Percentiles rank a stretch among this genome's conserved stretches.
phyloP scores from a whole-genome alignment of 345 rosid genomes.

The Arabidopsis arenosa region DNA sequence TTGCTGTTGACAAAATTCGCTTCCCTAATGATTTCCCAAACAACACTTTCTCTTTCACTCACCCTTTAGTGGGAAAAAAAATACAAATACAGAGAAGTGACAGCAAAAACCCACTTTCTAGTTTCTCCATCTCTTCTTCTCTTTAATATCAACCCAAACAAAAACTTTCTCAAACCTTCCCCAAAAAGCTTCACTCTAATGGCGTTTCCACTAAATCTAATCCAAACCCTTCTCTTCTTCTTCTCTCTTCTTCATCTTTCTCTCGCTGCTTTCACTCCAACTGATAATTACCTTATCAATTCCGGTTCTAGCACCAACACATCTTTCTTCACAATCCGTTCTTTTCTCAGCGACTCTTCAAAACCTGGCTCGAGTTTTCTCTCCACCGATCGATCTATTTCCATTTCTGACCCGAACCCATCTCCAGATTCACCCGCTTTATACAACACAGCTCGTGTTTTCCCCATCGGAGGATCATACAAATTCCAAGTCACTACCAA shows the following conservation, averaged over 20 bases:
- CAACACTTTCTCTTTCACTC: constrained; percentile 31
- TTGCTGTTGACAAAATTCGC: constrained; percentile 33
- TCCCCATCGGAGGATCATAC: constrained; percentile 45
- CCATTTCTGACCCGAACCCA: constrained; percentile 60
- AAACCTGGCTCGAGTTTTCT: constrained; percentile 45
- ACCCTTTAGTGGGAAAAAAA: constrained; percentile 24
- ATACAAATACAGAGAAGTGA: constrained; percentile 30
- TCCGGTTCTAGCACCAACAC: constrained; percentile 69
- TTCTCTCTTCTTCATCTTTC: constrained; percentile 34
- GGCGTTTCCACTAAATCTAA: constrained; percentile 31
- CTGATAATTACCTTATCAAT: constrained; percentile 78
- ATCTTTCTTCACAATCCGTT: constrained; percentile 58
- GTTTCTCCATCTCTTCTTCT: neutral
- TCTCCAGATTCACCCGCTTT: constrained; percentile 55
- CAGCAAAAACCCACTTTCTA: constrained; percentile 45
- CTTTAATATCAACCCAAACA: neutral
- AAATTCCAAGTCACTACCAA: constrained; percentile 55
- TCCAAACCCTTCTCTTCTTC: constrained; percentile 43
- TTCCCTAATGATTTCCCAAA: constrained; percentile 34
- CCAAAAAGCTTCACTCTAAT: constrained; percentile 34
- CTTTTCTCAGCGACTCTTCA: constrained; percentile 67
- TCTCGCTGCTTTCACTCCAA: constrained; percentile 61
- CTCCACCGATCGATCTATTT: constrained; percentile 54
- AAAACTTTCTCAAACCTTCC: constrained; percentile 14
- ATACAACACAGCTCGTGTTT: constrained; percentile 60